Evolutionary conservation across 306 rosid genomes (phyloP).

Genomic region (Cicer bijugum): DNA sequence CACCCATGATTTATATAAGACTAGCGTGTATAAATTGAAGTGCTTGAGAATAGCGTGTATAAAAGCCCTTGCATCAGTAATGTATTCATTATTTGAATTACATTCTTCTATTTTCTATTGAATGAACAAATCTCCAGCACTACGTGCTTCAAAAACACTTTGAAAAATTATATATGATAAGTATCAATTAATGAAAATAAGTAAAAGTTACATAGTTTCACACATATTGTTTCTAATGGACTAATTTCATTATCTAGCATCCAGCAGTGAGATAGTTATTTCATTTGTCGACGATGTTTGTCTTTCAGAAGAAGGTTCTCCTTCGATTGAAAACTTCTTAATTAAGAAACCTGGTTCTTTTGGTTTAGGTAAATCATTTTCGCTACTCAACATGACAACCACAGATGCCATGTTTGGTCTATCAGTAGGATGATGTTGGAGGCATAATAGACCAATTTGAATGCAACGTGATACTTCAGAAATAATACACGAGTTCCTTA

Average conservation of each 20-base stretch:
- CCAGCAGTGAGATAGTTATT: neutral
- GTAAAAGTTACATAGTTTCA: neutral
- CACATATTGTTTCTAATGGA: neutral
- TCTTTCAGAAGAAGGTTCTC: no score
- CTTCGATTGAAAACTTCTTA: neutral
- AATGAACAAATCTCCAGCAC: no score
- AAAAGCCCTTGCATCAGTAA: no score
- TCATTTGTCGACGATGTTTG: neutral
- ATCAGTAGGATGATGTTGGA: conserved; percentile 19
- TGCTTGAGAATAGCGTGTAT: no score
- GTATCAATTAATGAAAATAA: no score
- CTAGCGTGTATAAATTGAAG: no score
- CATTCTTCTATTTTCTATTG: no score
- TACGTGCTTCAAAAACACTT: no score
- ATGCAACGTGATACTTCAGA: neutral
- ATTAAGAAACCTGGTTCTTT: conserved; percentile 4
- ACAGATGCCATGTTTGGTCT: conserved; percentile 24
- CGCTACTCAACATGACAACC: conserved; percentile 7
- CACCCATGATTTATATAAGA: no score
- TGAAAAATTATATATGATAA: no score
- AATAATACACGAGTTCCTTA: neutral
- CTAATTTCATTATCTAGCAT: neutral
- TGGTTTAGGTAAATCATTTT: neutral
- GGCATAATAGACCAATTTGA: conserved; percentile 14
- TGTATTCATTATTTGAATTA: no score